These are phyloP conservation scores for Phanerochaete sordida DNA, from an alignment of 768 basidiomycete species.

Conservation along the genomic window DNA sequence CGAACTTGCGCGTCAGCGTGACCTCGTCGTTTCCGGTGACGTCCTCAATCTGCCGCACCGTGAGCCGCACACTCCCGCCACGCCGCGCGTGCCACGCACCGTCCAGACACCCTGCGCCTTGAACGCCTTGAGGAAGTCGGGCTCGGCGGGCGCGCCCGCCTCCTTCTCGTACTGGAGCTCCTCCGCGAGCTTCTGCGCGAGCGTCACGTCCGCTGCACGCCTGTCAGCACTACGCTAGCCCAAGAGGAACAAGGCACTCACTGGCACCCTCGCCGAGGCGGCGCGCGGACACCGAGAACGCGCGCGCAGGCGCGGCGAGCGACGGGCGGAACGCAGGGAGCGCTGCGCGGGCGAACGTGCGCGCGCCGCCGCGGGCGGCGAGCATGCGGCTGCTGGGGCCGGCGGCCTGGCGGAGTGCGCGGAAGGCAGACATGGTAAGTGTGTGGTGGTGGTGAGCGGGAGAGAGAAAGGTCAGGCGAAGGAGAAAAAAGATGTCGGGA, in stretches of 20 bases:
- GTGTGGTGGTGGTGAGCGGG: slow-evolving; percentile 3
- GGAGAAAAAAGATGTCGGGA: background rate
- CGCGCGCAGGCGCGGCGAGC: slow-evolving; percentile 25
- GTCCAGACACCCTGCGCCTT: slow-evolving; percentile 73
- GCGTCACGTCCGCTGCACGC: slow-evolving; percentile 61
- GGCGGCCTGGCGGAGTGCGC: slow-evolving; percentile 55
- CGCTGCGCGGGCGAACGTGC: slow-evolving; percentile 16
- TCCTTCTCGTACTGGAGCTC: slow-evolving; percentile 89
- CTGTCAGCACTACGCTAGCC: background rate
- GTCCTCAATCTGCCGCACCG: slow-evolving; percentile 59
- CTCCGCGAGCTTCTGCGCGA: slow-evolving; percentile 71
- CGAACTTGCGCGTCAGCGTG: slow-evolving; percentile 75
- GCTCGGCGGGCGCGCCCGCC: slow-evolving; percentile 40
- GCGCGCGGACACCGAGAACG: slow-evolving; percentile 38
- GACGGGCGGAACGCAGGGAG: slow-evolving; percentile 25
- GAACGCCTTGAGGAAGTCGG: slow-evolving; percentile 80
- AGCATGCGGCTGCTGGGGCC: slow-evolving; percentile 39
- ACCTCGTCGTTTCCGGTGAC: slow-evolving; percentile 76
- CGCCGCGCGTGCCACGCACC: slow-evolving; percentile 38
- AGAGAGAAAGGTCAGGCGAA: too few species aligned
- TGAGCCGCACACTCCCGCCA: background rate
- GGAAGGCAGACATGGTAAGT: slow-evolving; percentile 55
- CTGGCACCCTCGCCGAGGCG: slow-evolving; percentile 41
- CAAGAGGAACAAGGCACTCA: slow-evolving; percentile 24
- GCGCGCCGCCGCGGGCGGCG: slow-evolving; percentile 21